Evolutionary conservation across 2,329 filamentous ascomycete genomes (phyloP), one percentile per base, ranked within the genome.

Genomic region (Corynespora cassiicola): DNA sequence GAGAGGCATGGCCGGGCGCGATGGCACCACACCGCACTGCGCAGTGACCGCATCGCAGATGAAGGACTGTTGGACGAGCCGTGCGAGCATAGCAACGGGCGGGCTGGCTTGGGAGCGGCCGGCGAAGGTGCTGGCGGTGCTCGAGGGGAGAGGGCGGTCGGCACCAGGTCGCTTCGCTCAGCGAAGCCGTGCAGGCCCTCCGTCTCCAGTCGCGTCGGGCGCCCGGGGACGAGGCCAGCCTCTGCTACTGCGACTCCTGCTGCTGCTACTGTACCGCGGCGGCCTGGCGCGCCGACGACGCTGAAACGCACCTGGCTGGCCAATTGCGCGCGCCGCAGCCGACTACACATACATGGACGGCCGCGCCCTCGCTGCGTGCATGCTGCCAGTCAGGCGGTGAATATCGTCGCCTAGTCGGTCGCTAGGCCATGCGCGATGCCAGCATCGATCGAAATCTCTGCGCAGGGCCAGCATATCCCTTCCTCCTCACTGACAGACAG

Each of bases 231-330:
- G n/a, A n/a, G n/a, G n/a, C n/a, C n/a, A n/a, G n/a, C n/a, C n/a
- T n/a, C n/a, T n/a, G n/a, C n/a, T n/a, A n/a, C n/a, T n/a, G n/a
- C n/a, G n/a, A n/a, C n/a, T n/a, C n/a, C n/a, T n/a, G n/a, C n/a
- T n/a, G n/a, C n/a, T n/a, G n/a, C n/a, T n/a, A n/a, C n/a, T n/a
- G n/a, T n/a, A 23, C 7, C 10, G 15, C 25, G 25, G 12, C 25
- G 25, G 25, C 25, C 21, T 28, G 12, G 10, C 25, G 25, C 25
- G 25, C 25, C 25, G 25, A 28, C 25, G 12, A 28, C 12, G 25
- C 25, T 28, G 25, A 28, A 28, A 28, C 25, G 12, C 25, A n/a
- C 15, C 12, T 28, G 7, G 7, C 25, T 14, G 25, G 7, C 25
- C 25, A 28, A 28, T 28, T 10, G 25, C 25, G 25, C 7, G n/a